Base-by-base conservation (phyloP, 257 asterid genomes). In the Solanum pimpinellifolium region DNA sequence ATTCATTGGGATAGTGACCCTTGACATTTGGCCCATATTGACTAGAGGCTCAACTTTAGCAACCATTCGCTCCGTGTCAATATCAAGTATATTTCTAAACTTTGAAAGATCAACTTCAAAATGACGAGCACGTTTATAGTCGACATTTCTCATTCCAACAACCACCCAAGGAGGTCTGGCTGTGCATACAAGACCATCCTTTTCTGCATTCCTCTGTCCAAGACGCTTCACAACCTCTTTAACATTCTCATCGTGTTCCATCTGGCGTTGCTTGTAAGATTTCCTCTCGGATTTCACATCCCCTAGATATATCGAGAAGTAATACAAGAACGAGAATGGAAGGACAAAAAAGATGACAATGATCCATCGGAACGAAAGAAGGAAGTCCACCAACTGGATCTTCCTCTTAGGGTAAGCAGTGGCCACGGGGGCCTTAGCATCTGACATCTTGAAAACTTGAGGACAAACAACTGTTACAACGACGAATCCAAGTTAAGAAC, bases 401-500 rank as follows among this genome's bases (percentile, higher is more conserved):
- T 96, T 96, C 88, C 99, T 94, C 95, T 93, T 96, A 62, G 98
- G 97, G 86, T 95, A 94, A n/a, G 94, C 86, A 4, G 98, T 95
- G 78, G 94, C 95, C 94, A 93, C 86, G 7, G 98, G 97, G 78
- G 94, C 95, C 94, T 93, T 97, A 65, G 94, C 96, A 90, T 94
- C 97, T 39, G 99, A 90, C 99, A 96, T 96, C 21, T 84, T 87
- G 80, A 82, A 82, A 76, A 87, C 90, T 86, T 86, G 41, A 78
- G 25, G 66, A 16, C 92, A 62, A 89, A 88, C 59, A 60, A 47
- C 77, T 75, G 77, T 56, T 86, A 84, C 78, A 75, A 80, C 39
- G 15, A 46, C 31, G 41, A 78, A 25, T 15, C 84, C 39, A 77
- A 77, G 84, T 77, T 77, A 77, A 14, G 84, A 77, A 77, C 83